Evolutionary conservation across 176 grass and related monocot species (phyloP).

Genomic region (Typha latifolia): DNA sequence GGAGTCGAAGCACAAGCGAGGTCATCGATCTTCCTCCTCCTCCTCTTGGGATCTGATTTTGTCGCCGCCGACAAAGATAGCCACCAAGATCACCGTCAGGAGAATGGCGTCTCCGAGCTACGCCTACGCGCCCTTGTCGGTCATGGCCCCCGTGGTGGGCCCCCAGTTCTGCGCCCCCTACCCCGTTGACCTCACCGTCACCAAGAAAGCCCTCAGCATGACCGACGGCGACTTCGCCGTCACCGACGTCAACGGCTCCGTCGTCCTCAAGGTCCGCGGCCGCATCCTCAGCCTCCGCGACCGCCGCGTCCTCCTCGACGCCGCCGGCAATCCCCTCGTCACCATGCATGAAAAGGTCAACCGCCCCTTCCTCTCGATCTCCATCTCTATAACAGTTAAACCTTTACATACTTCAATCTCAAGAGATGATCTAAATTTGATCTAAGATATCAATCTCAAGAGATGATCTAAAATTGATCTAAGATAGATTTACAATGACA

Average conservation of each 20-base stretch:
- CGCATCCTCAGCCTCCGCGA: slow-evolving; percentile 25
- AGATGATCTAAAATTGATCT: no score
- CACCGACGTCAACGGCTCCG: slow-evolving; percentile 27
- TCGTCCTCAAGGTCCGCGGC: slow-evolving; percentile 39
- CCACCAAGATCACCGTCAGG: background rate
- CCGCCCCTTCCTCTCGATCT: background rate
- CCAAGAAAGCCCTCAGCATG: slow-evolving; percentile 35
- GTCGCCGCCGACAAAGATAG: background rate
- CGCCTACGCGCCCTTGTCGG: background rate
- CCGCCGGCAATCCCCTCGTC: slow-evolving; percentile 25
- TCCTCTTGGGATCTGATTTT: background rate
- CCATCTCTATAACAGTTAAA: background rate
- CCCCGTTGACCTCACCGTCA: slow-evolving; percentile 31
- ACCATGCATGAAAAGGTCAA: slow-evolving; percentile 30
- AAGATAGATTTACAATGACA: no score
- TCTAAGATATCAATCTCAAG: background rate
- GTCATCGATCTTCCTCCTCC: no score
- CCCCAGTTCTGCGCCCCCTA: slow-evolving; percentile 30
- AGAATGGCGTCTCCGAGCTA: background rate
- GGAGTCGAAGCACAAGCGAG: no score
- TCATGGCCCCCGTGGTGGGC: slow-evolving; percentile 30
- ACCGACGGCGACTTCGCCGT: slow-evolving; percentile 43
- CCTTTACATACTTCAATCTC: background rate
- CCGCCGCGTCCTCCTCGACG: slow-evolving; percentile 33
- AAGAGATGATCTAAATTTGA: no score